Evolutionary conservation across 1,284 basidiomycete species (phyloP), one percentile per base, ranked within the genome.

Genomic region (Abortiporus biennis): DNA sequence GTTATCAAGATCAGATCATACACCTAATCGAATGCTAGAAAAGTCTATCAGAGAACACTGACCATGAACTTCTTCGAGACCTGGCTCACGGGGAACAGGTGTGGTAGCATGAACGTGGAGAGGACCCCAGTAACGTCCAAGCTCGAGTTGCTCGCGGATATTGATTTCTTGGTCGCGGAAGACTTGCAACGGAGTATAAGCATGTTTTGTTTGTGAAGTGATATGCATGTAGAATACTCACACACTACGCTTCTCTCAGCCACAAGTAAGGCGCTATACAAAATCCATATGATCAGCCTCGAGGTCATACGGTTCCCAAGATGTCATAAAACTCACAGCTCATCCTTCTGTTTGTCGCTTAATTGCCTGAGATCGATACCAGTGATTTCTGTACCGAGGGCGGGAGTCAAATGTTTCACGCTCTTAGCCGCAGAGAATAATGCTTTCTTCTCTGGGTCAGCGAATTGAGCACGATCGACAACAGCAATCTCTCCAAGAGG

Each of bases 21-120:
- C 9, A 8, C 9, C 11, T 27, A 24, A 17, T 9, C 20, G 6
- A 21, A 16, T 16, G 13, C n/a, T n/a, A n/a, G n/a, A n/a, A n/a
- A n/a, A 17, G 16, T 6, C 21, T 4, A 24, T 11, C 21, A 17
- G 20, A 31, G 24, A 15, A 13, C 12, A 65, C 76, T 53, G 43
- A 87, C 86, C 71, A 51, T 87, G 84, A 2, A 85, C 81, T 64
- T 89, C 85, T 54, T 91, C 84, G 2, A 90, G 69, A 6, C 86
- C 86, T 15, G 70, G 65, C 47, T 74, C 76, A 47, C 71, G 74
- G 2, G 87, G 85, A 38, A 88, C 70, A 0, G 82, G 82, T 6
- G 86, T 89, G 3, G 85, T 89, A 1, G 88, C 82, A 54, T 92
- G 87, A 58, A 82, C 85, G 62, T 92, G 87, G 39, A 91, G 72